A percentile compares a stretch with the other conserved stretches of the same genome.
These are phyloP conservation scores for Nakazawaea holstii DNA, from an alignment of 805 yeast species.

Conservation along the genomic window DNA sequence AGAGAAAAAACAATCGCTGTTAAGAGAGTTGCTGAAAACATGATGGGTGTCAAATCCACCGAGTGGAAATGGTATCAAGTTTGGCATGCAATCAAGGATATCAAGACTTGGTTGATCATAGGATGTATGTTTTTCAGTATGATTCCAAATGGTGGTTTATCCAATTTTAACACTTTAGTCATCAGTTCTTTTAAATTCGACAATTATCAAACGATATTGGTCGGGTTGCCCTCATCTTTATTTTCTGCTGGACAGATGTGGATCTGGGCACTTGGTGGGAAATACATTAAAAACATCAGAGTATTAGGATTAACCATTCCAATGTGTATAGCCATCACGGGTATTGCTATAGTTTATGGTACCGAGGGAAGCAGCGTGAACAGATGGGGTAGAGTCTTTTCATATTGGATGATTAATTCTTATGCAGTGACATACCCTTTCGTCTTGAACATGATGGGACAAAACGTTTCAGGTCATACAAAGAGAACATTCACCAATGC, in stretches of 20 bases:
- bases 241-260: constrained; percentile 16
- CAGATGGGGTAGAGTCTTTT: constrained; percentile 25
- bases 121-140: constrained; percentile 19
- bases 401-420: constrained; percentile 27
- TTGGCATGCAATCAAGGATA: constrained; percentile 18
- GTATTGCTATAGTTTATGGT: constrained; percentile 20
- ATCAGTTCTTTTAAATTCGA: constrained; percentile 14
- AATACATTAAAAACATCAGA: constrained; percentile 16
- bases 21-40: constrained; percentile 22
- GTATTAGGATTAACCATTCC: constrained; percentile 19
- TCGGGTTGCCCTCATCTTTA: constrained; percentile 16
- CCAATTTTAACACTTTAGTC: constrained; percentile 23
- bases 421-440: constrained; percentile 22
- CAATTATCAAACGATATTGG: constrained; percentile 12
- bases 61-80: constrained; percentile 22
- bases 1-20: constrained; percentile 21
- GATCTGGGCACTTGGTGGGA: constrained; percentile 12
- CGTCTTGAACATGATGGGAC: constrained; percentile 21
- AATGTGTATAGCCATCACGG: constrained; percentile 20
- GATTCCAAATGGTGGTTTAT: constrained; percentile 26
- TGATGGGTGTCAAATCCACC: constrained; percentile 23
- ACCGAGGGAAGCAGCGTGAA: constrained; percentile 17
- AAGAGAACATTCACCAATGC: constrained; percentile 43
- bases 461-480: constrained; percentile 46
- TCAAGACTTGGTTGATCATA: constrained; percentile 18